These are phyloP conservation scores for Polygonum maritimum DNA, from an alignment of 148 eudicot species.

Conservation along the genomic window DNA sequence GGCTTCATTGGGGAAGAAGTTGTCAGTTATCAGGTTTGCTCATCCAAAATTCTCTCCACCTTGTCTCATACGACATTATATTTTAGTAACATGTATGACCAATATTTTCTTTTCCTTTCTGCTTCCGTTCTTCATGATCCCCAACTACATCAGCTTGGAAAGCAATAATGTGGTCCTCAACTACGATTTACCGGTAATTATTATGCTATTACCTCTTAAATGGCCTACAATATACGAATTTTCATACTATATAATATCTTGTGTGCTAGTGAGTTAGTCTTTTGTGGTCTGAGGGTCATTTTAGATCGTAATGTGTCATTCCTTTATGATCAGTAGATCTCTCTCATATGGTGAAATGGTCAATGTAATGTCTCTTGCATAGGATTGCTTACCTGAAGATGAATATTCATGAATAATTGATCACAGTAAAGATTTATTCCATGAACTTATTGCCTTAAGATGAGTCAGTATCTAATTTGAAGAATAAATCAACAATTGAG, in stretches of 20 bases:
- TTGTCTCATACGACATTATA: not conserved
- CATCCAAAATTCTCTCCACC: not conserved
- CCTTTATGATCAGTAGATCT: not conserved
- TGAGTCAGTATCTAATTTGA: not conserved
- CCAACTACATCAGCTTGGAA: conserved; percentile 40
- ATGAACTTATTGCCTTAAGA: not conserved
- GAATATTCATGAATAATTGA: no score
- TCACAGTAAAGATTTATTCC: not conserved
- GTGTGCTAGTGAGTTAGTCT: not conserved
- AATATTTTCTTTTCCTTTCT: conserved; percentile 10
- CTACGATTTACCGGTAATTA: conserved; percentile 69
- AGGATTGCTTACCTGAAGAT: no score
- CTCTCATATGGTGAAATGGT: no score
- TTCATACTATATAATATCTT: not conserved
- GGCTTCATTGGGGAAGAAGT: conserved; percentile 67
- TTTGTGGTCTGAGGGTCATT: not conserved
- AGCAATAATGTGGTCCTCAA: conserved; percentile 59
- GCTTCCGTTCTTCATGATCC: not conserved
- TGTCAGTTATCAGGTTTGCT: conserved; percentile 59
- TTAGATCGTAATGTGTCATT: not conserved
- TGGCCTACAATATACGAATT: not conserved
- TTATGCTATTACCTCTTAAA: conserved; percentile 8
- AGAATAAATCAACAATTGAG: not conserved
- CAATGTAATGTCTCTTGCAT: no score
- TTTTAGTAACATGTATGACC: not conserved